Evolutionary conservation across 1,284 basidiomycete genomes (phyloP), one percentile per base, ranked within the genome.

Genomic region (Trametes polyzona): DNA sequence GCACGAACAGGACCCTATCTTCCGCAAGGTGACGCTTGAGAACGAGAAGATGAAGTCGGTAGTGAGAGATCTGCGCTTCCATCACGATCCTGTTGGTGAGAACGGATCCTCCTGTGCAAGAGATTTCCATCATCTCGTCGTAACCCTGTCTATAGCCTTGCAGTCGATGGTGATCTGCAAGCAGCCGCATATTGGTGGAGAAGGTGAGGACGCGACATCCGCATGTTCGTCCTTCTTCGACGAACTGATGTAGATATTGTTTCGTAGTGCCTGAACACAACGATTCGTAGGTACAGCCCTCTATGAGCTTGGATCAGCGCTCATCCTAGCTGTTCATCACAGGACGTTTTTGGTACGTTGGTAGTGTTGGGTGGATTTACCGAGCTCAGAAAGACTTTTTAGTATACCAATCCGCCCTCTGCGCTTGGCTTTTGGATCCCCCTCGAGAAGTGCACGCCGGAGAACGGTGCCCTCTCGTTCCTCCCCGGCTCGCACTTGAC

Each of bases 361-460:
- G 8, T 1, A 16, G 6, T 32, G 24, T 7, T 35, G 6, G 10
- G 14, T 35, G 21, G 10, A 12, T 30, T 6, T 12, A 23, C 33
- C 1, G n/a, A 3, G 5, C 6, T n/a, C n/a, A n/a, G n/a, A n/a
- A n/a, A n/a, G n/a, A n/a, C n/a, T n/a, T 21, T 21, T 44, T 63
- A 94, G 94, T 98, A 96, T 73, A 98, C 95, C 4, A 79, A 92
- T 47, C 96, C 96, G 8, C 93, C 93, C 0, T 88, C 86, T 6
- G 96, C 96, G 0, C 80, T 98, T 5, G 96, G 96, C 0, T 93
- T 95, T 69, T 99, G 96, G 96, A 92, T 98, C 56, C 93, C 96
- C 0, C 77, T 98, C 19, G 96, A 98, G 71, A 83, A 85, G 59
- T 96, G 94, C 70, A 95, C 93, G 6, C 72, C 83, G 1, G 75